phyloP scores from a whole-genome alignment of 495 filamentous ascomycete genomes.

The Lentithecium fluviatile region DNA sequence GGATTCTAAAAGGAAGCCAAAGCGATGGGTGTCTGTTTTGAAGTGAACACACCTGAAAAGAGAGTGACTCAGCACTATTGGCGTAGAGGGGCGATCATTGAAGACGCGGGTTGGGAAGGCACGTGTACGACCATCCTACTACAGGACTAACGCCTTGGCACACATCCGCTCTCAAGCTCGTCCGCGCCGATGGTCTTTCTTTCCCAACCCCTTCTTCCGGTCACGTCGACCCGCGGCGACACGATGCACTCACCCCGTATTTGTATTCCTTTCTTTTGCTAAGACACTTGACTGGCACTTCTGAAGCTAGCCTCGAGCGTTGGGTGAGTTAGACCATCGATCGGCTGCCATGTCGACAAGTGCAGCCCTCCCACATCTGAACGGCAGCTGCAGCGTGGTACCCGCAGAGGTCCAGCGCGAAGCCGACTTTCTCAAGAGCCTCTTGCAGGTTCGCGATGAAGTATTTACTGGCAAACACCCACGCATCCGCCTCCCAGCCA shows the following conservation, averaged over 20 bases:
- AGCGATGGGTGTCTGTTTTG: no score
- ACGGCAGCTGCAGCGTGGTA: conserved; percentile 33
- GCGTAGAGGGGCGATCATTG: no score
- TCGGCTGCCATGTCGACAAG: conserved; percentile 23
- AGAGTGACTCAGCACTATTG: no score
- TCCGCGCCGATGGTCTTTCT: not conserved
- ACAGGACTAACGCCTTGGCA: not conserved
- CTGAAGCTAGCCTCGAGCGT: not conserved
- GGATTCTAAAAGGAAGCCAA: no score
- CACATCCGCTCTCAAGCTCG: not conserved
- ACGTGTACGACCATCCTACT: not conserved
- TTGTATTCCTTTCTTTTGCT: conserved; percentile 6
- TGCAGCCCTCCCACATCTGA: conserved; percentile 31
- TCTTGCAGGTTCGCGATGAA: conserved; percentile 72
- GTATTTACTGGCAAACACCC: conserved; percentile 73
- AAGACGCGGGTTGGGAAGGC: no score
- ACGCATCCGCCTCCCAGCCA: conserved; percentile 65
- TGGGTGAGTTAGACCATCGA: not conserved
- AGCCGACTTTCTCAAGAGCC: conserved; percentile 60
- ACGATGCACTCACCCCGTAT: conserved; percentile 12
- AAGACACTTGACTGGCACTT: not conserved
- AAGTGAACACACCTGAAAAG: no score
- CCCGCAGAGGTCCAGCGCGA: conserved; percentile 31
- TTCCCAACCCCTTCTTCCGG: conserved; percentile 16
- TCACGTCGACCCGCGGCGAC: not conserved